A percentile compares a stretch with the other conserved stretches of the same genome.
These are phyloP conservation scores for Nakaseomyces uthaithaninus DNA, from an alignment of 1,139 yeast genomes.

Conservation along the genomic window DNA sequence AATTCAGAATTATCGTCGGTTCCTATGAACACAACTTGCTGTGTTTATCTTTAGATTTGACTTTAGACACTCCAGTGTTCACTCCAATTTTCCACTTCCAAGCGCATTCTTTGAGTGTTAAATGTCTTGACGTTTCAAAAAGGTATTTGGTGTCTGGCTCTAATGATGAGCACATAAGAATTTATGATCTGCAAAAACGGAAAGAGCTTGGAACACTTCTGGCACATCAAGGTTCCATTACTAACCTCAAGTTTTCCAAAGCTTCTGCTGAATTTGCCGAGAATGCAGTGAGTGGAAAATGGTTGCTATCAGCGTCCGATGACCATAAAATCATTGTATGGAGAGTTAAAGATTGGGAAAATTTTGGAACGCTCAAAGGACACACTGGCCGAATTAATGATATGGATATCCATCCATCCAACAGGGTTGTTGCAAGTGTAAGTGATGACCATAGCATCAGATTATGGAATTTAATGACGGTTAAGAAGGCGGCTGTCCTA, in stretches of 20 bases:
- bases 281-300: slow-evolving; percentile 46
- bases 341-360: slow-evolving; percentile 97
- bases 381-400: slow-evolving; percentile 74
- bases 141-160: slow-evolving; percentile 90
- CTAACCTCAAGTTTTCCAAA: slow-evolving; percentile 63
- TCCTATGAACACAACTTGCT: slow-evolving; percentile 90
- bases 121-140: slow-evolving; percentile 73
- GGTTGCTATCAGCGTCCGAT: slow-evolving; percentile 86
- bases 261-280: slow-evolving; percentile 18
- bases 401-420: slow-evolving; percentile 85
- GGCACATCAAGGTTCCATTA: slow-evolving; percentile 85
- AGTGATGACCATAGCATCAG: slow-evolving; percentile 77
- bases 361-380: slow-evolving; percentile 79
- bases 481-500: slow-evolving; percentile 83
- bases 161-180: slow-evolving; percentile 90
- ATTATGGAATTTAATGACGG: slow-evolving; percentile 95
- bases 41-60: slow-evolving; percentile 66
- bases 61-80: slow-evolving; percentile 49
- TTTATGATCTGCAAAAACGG: slow-evolving; percentile 87
- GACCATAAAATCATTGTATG: slow-evolving; percentile 87
- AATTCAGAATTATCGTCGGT: slow-evolving; percentile 80
- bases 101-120: slow-evolving; percentile 84
- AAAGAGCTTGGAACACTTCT: slow-evolving; percentile 87
- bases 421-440: slow-evolving; percentile 82
- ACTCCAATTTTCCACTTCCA: slow-evolving; percentile 93